These are phyloP conservation scores for Mortierella claussenii DNA, from an alignment of 192 early-diverging fungal species.

Conservation along the genomic window DNA sequence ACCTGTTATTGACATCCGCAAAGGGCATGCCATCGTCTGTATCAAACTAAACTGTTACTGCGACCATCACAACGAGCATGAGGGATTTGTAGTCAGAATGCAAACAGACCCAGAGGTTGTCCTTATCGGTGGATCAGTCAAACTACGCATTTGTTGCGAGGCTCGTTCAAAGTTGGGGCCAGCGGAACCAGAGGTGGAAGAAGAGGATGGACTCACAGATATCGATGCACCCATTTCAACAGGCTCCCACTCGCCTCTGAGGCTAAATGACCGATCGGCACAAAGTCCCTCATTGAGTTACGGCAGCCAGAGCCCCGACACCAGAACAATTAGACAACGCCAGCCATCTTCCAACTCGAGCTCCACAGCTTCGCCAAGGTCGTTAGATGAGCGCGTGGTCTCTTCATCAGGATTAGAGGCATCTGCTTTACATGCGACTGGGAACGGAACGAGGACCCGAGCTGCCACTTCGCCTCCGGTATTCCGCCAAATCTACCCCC, in stretches of 20 bases:
- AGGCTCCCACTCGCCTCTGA: slow-evolving; percentile 26
- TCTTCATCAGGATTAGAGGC: slow-evolving; percentile 15
- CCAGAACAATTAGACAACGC: slow-evolving; percentile 9
- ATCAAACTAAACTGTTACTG: slow-evolving; percentile 51
- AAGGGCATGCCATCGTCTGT: slow-evolving; percentile 42
- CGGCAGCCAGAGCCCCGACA: slow-evolving; percentile 29
- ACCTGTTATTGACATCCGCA: slow-evolving; percentile 42
- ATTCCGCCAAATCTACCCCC: slow-evolving; percentile 36
- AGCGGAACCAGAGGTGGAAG: slow-evolving; percentile 33
- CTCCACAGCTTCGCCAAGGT: slow-evolving; percentile 33
- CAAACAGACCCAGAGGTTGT: slow-evolving; percentile 29
- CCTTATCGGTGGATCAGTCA: slow-evolving; percentile 33
- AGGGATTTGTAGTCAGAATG: slow-evolving; percentile 42
- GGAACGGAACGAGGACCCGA: not conserved
- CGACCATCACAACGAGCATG: slow-evolving; percentile 46
- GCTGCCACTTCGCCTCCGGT: slow-evolving; percentile 6
- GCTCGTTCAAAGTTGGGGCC: slow-evolving; percentile 43
- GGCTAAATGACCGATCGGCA: slow-evolving; percentile 6
- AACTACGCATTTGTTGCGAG: slow-evolving; percentile 42
- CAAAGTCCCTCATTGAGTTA: slow-evolving; percentile 43
- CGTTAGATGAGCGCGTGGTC: slow-evolving; percentile 28
- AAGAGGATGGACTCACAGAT: slow-evolving; percentile 46
- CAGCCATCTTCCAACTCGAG: slow-evolving; percentile 27
- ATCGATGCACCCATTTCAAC: slow-evolving; percentile 45
- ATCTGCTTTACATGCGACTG: not conserved